Base-by-base conservation (phyloP, 345 rosid genomes). In the Erucastrum elatum region DNA sequence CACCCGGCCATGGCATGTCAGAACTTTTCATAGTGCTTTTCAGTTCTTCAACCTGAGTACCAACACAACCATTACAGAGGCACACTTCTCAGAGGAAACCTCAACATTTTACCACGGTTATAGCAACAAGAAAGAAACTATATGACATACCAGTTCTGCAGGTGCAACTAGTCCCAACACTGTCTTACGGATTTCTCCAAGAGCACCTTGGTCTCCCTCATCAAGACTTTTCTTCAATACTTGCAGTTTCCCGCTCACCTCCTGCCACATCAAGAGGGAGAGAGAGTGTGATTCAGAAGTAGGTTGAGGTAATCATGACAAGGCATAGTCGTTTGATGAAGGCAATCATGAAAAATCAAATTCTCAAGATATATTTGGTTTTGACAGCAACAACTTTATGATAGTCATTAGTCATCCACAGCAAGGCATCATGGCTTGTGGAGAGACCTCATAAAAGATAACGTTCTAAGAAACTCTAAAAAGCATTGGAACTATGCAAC, bases 1-100 rank as follows among this genome's bases (percentile, higher is more conserved):
- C 98, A 64, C 97, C 99, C 29, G 99, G 99, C 99, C 99, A 95
- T 68, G 98, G 97, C 96, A 95, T 95, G 56, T 88, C 96, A 75
- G 97, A 95, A 78, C 79, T 83, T 85, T 84, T 79, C 98, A 95
- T 91, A 80, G 86, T 85, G 21, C 80, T 78, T 86, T 95, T 93
- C 82, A 95, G 85, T 82, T 95, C 99, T 84, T 85, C 86, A 73
- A 93, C 94, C 99, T 95, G 84, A 78, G 81, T 82, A 31, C 73
- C 66, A 37, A 1, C 9, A 80, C 25, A 66, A 73, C 26, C 74
- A 80, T 63, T 64, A 80, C 51, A 80, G 9, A 68, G 74, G 21
- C 70, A 73, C 11, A 73, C 7, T 49, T 65, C 17, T 79, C 56
- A 73, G 27, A 79, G 64, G 31, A 60, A 46, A 25, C 66, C 35